These are phyloP conservation scores for Hyparrhenia diplandra DNA, from an alignment of 176 grass and related monocot species.

Conservation along the genomic window DNA sequence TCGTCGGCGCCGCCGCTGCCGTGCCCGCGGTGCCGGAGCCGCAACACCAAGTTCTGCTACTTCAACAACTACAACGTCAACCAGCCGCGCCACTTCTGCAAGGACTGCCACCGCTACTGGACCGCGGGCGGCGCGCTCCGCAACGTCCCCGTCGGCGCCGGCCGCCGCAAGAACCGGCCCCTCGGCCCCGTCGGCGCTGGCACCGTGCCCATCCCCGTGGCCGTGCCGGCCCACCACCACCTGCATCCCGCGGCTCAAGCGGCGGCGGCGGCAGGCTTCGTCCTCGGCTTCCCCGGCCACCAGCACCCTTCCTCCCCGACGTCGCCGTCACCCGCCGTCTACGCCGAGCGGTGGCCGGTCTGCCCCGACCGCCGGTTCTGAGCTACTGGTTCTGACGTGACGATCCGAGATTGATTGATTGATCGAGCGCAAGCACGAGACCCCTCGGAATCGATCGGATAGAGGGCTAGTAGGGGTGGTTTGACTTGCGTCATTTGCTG, in stretches of 20 bases:
- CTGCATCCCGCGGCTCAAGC: not conserved
- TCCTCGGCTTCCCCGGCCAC: conserved; percentile 39
- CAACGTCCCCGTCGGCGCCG: conserved; percentile 75
- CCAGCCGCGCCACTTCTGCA: conserved; percentile 88
- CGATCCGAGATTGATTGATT: not conserved
- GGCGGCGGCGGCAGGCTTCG: conserved; percentile 6
- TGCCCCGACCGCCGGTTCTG: conserved; percentile 37
- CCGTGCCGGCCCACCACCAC: not conserved
- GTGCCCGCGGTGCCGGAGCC: conserved; percentile 64
- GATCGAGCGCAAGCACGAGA: not conserved
- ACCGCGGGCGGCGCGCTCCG: conserved; percentile 80
- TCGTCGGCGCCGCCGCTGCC: conserved; percentile 50
- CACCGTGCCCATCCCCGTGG: not conserved
- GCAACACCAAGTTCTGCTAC: conserved; percentile 78
- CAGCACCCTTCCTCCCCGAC: conserved; percentile 9
- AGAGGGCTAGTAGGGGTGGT: not conserved
- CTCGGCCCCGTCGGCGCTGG: conserved; percentile 1
- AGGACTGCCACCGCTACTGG: conserved; percentile 92
- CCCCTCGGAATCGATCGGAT: not conserved
- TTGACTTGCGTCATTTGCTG: conserved; percentile 22
- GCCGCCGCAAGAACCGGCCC: conserved; percentile 54
- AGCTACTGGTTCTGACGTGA: not conserved
- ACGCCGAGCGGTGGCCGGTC: conserved; percentile 44
- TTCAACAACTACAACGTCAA: conserved; percentile 81
- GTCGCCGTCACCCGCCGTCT: conserved; percentile 17